Conservation (phyloP, 352 stramenopile genomes). For the Pythium brassicae region DNA sequence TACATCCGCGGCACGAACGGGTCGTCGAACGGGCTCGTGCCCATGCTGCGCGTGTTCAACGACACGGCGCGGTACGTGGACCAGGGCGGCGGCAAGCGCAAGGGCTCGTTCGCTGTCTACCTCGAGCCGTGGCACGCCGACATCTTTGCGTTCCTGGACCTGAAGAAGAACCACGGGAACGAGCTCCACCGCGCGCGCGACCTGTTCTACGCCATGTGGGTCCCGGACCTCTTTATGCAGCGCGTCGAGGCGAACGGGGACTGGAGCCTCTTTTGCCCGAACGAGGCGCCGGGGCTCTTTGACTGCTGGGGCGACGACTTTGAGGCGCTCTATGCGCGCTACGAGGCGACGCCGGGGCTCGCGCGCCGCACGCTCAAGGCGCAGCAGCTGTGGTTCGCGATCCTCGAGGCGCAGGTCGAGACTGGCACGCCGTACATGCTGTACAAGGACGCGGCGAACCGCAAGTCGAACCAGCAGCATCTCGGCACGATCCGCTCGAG, state of each 20-base stretch:
- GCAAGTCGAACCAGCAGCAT: constrained; percentile 99
- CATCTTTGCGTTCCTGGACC: constrained; percentile 97
- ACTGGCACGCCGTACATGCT: constrained; percentile 99
- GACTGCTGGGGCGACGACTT: constrained; percentile 96
- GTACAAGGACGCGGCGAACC: constrained; percentile 99
- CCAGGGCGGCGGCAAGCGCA: constrained; percentile 97
- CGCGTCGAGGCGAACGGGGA: constrained; percentile 95
- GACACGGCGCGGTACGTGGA: constrained; percentile 99
- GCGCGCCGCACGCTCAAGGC: constrained; percentile 95
- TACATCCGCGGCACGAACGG: constrained; percentile 99
- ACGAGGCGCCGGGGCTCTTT: constrained; percentile 94
- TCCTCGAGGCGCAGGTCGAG: constrained; percentile 98
- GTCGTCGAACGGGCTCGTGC: constrained; percentile 98
- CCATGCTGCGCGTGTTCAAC: constrained; percentile 99
- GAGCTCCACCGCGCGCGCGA: constrained; percentile 96
- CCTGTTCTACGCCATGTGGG: constrained; percentile 99
- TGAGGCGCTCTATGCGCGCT: constrained; percentile 93
- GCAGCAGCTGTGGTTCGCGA: constrained; percentile 98
- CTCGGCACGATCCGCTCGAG: constrained; percentile 99
- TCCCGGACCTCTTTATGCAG: constrained; percentile 99
- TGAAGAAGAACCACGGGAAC: constrained; percentile 99
- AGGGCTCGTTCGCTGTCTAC: constrained; percentile 99
- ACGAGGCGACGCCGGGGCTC: constrained; percentile 92
- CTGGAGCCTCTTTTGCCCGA: constrained; percentile 98
- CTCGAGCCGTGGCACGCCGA: constrained; percentile 99